A percentile compares a stretch with the other conserved stretches of the same genome.
These are phyloP conservation scores for Rhododendron griersonianum DNA, from an alignment of 148 eudicot genomes.

Conservation along the genomic window DNA sequence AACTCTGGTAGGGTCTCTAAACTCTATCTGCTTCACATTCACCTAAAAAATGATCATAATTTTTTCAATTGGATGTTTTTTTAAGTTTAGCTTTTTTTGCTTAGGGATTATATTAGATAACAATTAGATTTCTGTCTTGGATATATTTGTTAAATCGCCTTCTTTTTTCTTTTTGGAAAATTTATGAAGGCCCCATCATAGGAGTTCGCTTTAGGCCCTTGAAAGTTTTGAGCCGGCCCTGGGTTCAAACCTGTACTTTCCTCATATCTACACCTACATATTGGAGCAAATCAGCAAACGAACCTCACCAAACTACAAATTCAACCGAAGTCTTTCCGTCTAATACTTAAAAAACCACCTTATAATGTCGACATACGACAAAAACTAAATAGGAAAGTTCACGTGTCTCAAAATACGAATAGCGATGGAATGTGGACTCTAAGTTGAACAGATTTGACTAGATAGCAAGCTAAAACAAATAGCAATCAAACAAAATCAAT, in stretches of 20 bases:
- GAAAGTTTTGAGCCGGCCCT: too few species aligned
- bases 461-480: neutral
- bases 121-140: too few species aligned
- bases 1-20: too few species aligned
- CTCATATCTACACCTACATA: neutral
- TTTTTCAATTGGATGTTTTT: too few species aligned
- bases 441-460: constrained; percentile 16
- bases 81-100: too few species aligned
- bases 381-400: neutral
- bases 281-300: neutral
- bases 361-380: neutral
- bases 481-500: constrained; percentile 8
- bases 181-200: too few species aligned
- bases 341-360: neutral
- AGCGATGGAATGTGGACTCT: constrained; percentile 2
- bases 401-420: neutral
- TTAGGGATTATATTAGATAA: too few species aligned
- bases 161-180: too few species aligned
- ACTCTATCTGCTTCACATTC: too few species aligned
- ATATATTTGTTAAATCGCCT: too few species aligned
- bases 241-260: neutral
- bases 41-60: too few species aligned
- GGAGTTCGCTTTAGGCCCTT: too few species aligned
- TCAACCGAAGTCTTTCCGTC: neutral
- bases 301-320: neutral